These are phyloP conservation scores for Crithidia acanthocephali DNA, from an alignment of 208 protist species.

Conservation along the genomic window DNA sequence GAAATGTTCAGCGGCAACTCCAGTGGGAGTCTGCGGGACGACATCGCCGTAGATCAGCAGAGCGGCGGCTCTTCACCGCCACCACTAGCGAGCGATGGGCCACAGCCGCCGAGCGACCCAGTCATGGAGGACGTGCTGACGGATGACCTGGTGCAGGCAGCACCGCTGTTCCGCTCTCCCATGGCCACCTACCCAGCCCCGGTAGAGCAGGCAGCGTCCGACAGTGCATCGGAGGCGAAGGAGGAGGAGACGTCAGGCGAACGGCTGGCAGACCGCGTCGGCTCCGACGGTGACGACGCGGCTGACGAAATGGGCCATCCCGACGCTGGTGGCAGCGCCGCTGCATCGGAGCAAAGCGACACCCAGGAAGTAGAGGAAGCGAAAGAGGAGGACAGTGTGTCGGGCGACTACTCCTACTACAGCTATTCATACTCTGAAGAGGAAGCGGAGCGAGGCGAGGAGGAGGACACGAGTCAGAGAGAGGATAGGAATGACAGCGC, in stretches of 20 bases:
- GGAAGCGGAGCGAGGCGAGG: not conserved
- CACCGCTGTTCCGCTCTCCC: not conserved
- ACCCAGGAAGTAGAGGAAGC: not conserved
- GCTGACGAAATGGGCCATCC: too few relatives aligned
- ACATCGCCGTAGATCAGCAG: slow-evolving; percentile 7
- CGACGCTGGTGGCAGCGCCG: too few relatives aligned
- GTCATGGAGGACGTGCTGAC: slow-evolving; percentile 27
- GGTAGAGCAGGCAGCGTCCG: not conserved
- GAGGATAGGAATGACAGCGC: not conserved
- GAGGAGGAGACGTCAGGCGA: too few relatives aligned
- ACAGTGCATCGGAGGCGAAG: not conserved
- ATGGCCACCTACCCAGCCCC: not conserved
- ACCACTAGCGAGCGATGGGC: not conserved
- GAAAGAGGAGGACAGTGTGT: not conserved
- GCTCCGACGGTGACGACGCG: too few relatives aligned
- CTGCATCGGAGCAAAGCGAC: too few relatives aligned
- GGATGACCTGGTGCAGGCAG: slow-evolving; percentile 6
- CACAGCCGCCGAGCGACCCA: not conserved
- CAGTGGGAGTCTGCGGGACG: not conserved
- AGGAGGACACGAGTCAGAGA: not conserved
- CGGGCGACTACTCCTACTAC: slow-evolving; percentile 29
- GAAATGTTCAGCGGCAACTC: not conserved
- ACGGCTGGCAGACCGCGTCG: too few relatives aligned
- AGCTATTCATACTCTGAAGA: slow-evolving; percentile 22
- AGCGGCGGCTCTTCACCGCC: not conserved